Evolutionary conservation across 2,329 filamentous ascomycete genomes (phyloP), one percentile per base, ranked within the genome.

Genomic region (Byssochlamys sp.): DNA sequence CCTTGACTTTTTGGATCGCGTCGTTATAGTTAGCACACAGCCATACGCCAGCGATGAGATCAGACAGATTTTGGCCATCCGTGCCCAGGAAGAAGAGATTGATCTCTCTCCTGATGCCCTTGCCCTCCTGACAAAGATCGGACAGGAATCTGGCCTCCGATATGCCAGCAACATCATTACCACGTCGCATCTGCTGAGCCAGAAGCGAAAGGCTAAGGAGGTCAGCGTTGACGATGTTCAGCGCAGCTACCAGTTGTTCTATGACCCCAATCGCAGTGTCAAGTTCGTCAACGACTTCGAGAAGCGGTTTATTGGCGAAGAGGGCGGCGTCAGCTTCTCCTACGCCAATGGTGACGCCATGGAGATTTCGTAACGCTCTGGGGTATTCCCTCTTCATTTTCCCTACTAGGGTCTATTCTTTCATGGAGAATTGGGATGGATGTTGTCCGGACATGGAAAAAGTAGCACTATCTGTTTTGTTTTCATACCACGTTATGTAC

Each of bases 121-220:
- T 11, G 91, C 91, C 1, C 82, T 99, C 12, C 83, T 99, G 39
- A 95, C 94, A 61, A 97, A 97, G 80, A 95, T 97, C 66, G 94
- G 91, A 29, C 84, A 91, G 68, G 94, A 99, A 73, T 87, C 91
- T 1, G 92, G 92, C 26, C 80, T 99, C 54, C 83, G 94, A 65
- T 99, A 99, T 71, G 92, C 91, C n/a, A 95, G 90, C 78, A 96
- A 99, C 72, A 85, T 99, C 57, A 96, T 99, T 75, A 95, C 89
- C 25, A 96, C 94, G 1, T 94, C 90, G 4, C 88, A 95, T 73
- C 82, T 99, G 51, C 82, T 97, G 54, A 85, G 85, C 61, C 85
- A 89, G 67, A 97, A 96, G 81, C 84, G 91, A 63, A 88, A 86
- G 68, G 87, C 88, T 14, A 90, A 89, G 73, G 87, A 92, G 68